These are phyloP conservation scores for Jackrogersella minutella DNA, from an alignment of 495 filamentous ascomycete species.

Conservation along the genomic window DNA sequence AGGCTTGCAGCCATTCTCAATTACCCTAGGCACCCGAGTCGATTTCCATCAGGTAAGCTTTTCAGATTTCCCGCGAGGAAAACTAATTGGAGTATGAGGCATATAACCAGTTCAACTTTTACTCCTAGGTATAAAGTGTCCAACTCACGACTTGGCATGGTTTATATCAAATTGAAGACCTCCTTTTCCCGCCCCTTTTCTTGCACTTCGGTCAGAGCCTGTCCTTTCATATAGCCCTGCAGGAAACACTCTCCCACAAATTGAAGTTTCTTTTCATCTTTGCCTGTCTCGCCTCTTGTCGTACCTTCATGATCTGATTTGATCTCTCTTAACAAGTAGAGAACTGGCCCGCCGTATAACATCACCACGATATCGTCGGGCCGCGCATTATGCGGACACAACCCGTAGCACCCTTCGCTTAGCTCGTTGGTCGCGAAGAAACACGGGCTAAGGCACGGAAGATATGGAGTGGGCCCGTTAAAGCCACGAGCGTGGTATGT, in stretches of 20 bases:
- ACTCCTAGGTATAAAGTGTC: no score
- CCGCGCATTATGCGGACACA: neutral
- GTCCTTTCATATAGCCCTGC: neutral
- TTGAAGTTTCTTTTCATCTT: neutral
- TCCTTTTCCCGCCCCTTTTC: neutral
- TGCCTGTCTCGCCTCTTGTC: neutral
- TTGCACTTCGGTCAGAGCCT: neutral
- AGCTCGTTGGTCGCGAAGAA: neutral
- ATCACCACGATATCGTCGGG: neutral
- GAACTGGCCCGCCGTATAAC: neutral
- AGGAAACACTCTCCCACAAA: slow-evolving; percentile 1
- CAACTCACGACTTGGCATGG: neutral
- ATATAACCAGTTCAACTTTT: no score
- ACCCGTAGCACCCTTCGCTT: neutral
- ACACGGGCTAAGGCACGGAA: neutral
- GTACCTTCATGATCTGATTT: no score
- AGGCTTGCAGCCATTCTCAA: no score
- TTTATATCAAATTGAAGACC: neutral
- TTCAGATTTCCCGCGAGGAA: no score
- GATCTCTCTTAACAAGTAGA: neutral
- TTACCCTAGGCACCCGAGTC: no score
- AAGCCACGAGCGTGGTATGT: neutral
- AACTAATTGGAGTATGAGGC: no score
- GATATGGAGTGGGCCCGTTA: neutral
- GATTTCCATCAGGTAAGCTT: no score